Conservation (phyloP, 1,139 yeast species). For the Protomyces arabidopsidicola region DNA sequence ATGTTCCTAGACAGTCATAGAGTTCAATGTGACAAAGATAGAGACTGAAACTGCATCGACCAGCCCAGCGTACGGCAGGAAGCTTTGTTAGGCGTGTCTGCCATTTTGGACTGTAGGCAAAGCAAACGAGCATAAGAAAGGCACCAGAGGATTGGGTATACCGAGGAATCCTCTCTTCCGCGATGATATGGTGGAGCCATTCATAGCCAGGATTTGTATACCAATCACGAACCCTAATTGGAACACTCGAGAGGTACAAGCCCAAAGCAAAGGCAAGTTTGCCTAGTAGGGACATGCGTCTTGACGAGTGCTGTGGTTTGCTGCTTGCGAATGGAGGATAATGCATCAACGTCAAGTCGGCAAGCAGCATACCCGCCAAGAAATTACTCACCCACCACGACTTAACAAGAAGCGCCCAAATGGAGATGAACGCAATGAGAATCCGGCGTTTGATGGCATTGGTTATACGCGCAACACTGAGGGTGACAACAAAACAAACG, state of each 20-base stretch:
- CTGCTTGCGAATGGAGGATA: background rate
- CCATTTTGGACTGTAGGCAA: background rate
- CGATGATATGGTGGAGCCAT: background rate
- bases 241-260: background rate
- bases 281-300: background rate
- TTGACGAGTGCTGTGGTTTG: background rate
- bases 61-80: background rate
- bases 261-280: background rate
- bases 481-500: constrained; percentile 3
- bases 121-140: background rate
- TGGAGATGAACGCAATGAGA: background rate
- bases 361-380: constrained; percentile 10
- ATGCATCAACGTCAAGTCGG: background rate
- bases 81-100: background rate
- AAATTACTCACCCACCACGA: constrained; percentile 15
- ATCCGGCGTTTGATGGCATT: constrained; percentile 1
- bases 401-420: background rate
- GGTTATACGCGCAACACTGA: constrained; percentile 4
- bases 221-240: background rate
- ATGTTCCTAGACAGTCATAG: background rate
- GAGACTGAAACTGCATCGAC: background rate
- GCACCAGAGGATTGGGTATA: background rate
- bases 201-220: background rate
- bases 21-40: background rate
- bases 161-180: background rate